Base-by-base conservation (phyloP, 345 rosid genomes). In the Leavenworthia alabamica region DNA sequence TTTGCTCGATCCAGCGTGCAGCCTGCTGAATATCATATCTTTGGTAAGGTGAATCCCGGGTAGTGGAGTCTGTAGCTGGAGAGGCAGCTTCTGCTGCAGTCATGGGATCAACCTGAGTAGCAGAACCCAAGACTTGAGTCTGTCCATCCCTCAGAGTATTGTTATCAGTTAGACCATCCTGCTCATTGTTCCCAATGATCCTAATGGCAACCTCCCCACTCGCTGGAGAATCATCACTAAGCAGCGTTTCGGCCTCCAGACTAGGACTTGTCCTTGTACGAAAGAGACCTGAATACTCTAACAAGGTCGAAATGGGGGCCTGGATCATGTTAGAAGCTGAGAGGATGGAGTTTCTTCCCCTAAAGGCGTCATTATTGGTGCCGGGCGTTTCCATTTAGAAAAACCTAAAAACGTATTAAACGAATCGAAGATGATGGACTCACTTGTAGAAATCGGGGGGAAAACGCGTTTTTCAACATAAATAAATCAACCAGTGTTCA, bases 11-110 rank as follows among this genome's bases (percentile, higher is more conserved):
- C 97, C 95, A 94, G 62, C 99, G 83, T 0, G 99, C 97, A 70
- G 97, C 96, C 68, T 94, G 97, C 82, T 90, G 99, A 67, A 94
- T 94, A 72, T 94, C 99, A 73, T 94, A 94, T 77, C 99, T 87
- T 78, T 90, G 99, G 70, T 90, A 86, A 32, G 96, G 81, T 8
- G 99, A 86, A 71, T 93, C 97, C 66, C 95, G 78, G 57, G 72
- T 73, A 44, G 70, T 52, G 13, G 81, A 84, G 62, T 81, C 94
- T 35, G 76, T 46, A 41, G 62, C 89, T 20, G 22, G 22, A 13
- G 78, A 78, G 67, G 44, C 66, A 1, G 66, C 86, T 42, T 79
- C 90, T 8, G 77, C 80, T 19, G 64, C 36, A 35, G 11, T 44
- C 42, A 54, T 65, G 14, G 67, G 83, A 63, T 81, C 87, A 32